Evolutionary conservation across 2,329 filamentous ascomycete species (phyloP).

Genomic region (Microdochium nivale): DNA sequence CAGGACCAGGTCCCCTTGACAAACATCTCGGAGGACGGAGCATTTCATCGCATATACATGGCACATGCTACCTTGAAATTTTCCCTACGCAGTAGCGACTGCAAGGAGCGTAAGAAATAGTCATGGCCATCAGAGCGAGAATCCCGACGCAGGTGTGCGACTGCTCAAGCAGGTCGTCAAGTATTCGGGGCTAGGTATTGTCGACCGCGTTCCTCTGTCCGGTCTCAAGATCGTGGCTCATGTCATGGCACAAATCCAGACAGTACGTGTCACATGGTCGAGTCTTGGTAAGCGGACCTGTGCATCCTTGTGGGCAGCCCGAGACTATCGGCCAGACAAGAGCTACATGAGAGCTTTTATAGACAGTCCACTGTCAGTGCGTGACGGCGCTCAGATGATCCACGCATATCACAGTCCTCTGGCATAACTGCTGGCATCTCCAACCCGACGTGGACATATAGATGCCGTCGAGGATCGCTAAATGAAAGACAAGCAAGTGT

Average conservation of each 20-base stretch:
- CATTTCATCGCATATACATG: conserved; percentile 6
- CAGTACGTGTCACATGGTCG: conserved; percentile 26
- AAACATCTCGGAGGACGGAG: conserved; percentile 6
- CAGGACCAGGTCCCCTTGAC: conserved; percentile 21
- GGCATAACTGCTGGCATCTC: conserved; percentile 24
- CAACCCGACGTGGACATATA: conserved; percentile 11
- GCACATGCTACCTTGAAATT: conserved; percentile 27
- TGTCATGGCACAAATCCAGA: conserved; percentile 28
- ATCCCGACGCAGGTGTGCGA: conserved; percentile 24
- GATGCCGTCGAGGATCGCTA: conserved; percentile 17
- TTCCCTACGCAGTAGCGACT: conserved; percentile 1
- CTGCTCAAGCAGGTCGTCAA: conserved; percentile 26
- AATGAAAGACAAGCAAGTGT: conserved; percentile 17
- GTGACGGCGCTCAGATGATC: conserved; percentile 20
- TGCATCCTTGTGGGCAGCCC: conserved; percentile 20
- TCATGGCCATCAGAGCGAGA: conserved; percentile 22
- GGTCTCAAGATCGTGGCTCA: conserved; percentile 25
- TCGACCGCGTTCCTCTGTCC: conserved; percentile 25
- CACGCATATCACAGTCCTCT: conserved; percentile 18
- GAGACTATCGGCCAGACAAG: conserved; percentile 9
- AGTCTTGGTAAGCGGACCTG: conserved; percentile 25
- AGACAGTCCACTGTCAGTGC: conserved; percentile 16
- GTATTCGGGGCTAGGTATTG: conserved; percentile 16
- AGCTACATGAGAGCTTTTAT: conserved; percentile 18
- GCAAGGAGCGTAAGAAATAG: conserved; percentile 6